Evolutionary conservation across 2,329 filamentous ascomycete species (phyloP).

Genomic region (Biscogniauxia sp.): DNA sequence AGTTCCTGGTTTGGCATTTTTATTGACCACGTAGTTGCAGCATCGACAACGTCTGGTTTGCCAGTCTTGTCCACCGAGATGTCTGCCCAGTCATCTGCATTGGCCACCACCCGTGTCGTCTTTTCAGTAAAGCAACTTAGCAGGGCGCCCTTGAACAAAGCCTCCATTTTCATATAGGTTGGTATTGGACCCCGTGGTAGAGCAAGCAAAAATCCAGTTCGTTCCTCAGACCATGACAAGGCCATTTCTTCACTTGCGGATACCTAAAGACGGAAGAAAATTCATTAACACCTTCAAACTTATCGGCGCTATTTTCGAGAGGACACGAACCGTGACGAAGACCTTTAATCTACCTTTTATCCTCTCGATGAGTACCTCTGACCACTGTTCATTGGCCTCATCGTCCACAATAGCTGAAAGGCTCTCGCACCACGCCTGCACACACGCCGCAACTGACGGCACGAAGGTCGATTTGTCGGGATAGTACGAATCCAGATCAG

Average conservation of each 20-base stretch:
- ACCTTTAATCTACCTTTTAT: conserved; percentile 33
- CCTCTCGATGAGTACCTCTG: conserved; percentile 41
- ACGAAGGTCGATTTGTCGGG: conserved; percentile 41
- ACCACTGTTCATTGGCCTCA: conserved; percentile 39
- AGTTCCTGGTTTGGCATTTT: conserved; percentile 3
- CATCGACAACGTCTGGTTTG: conserved; percentile 16
- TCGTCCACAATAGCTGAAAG: conserved; percentile 42
- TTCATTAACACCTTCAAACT: too few relatives aligned
- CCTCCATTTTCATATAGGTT: conserved; percentile 34
- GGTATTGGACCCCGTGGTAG: conserved; percentile 35
- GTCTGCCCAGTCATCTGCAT: conserved; percentile 45
- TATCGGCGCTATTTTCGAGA: background rate
- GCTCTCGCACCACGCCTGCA: conserved; percentile 40
- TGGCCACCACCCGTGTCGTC: conserved; percentile 1
- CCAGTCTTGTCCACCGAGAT: conserved; percentile 35
- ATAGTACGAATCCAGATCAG: conserved; percentile 24
- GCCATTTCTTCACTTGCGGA: conserved; percentile 28
- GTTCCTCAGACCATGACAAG: conserved; percentile 38
- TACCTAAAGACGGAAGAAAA: conserved; percentile 12
- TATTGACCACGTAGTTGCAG: background rate
- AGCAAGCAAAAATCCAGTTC: conserved; percentile 37
- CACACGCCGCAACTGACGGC: conserved; percentile 33
- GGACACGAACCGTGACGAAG: conserved; percentile 34
- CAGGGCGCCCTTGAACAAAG: conserved; percentile 36
- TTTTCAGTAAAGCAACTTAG: conserved; percentile 35